Evolutionary conservation across 2,329 filamentous ascomycete species (phyloP), one percentile per base, ranked within the genome.

Genomic region (Sporothrix euskadiensis): DNA sequence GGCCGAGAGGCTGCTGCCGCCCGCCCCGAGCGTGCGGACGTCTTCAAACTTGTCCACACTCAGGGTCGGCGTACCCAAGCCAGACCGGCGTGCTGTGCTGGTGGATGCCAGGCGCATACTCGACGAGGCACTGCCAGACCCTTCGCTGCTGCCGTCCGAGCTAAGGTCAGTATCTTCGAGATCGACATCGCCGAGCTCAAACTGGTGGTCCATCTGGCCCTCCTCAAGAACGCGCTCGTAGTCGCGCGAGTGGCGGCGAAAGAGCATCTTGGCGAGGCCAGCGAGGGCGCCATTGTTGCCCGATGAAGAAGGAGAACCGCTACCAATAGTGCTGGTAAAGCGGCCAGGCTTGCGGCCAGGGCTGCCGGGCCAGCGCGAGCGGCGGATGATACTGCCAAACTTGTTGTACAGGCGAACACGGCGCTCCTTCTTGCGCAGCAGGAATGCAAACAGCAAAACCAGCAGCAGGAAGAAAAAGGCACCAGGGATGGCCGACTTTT

Each of bases 211-310:
- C 12, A 84, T 83, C n/a, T 89, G 88, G 14, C 92, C 94, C 77
- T 94, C 92, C 82, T 98, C 94, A 70, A 97, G 83, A 3, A 98
- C 91, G 41, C 94, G 90, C 79, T 98, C 94, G 79, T 98, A 98
- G 2, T 87, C 84, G 0, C 83, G 80, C 0, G 83, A 82, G 69
- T 80, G 82, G 30, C 69, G 74, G 5, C 88, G 86, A 16, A 97
- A 92, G 4, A 96, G 81, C 79, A 92, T 93, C 75, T 86, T 86
- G 8, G 86, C 86, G 78, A 88, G 79, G 0, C 78, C 79, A 26
- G 87, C 85, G 73, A 89, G 82, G 10, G 66, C 54, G 30, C 74
- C 16, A 32, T 35, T 39, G 19, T 39, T 39, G 65, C 10, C 44
- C 47, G 47, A n/a, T 5, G 22, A 35, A 35, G 35, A 35, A 35